Conservation (phyloP, 495 filamentous ascomycete genomes). For the Tuber melanosporum region DNA sequence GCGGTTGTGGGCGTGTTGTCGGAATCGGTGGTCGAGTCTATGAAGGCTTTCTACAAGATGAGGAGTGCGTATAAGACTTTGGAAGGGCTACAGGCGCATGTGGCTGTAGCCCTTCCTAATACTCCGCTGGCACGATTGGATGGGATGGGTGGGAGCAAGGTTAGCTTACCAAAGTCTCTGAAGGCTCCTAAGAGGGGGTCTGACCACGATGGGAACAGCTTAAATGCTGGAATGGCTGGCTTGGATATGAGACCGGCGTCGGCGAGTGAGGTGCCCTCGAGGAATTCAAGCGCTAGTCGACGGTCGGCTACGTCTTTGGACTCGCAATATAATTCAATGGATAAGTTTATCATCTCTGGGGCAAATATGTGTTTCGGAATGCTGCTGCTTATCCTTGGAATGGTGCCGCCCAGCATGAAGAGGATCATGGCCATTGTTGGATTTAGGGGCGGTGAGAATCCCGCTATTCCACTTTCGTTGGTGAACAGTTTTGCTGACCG, state of each 20-base stretch:
- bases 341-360: slow-evolving; percentile 83
- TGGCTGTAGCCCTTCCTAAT: slow-evolving; percentile 13
- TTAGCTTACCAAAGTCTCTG: slow-evolving; percentile 23
- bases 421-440: slow-evolving; percentile 81
- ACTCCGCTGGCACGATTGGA: slow-evolving; percentile 11
- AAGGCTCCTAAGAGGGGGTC: background rate
- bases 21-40: slow-evolving; percentile 84
- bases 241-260: slow-evolving; percentile 15
- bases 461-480: background rate
- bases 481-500: background rate
- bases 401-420: slow-evolving; percentile 83
- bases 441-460: slow-evolving; percentile 58
- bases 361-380: slow-evolving; percentile 83
- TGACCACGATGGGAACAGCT: background rate
- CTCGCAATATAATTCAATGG: slow-evolving; percentile 38
- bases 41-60: slow-evolving; percentile 88
- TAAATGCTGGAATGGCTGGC: slow-evolving; percentile 11
- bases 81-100: slow-evolving; percentile 54
- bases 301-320: background rate
- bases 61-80: slow-evolving; percentile 83
- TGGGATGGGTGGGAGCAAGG: slow-evolving; percentile 18
- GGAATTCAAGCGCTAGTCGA: background rate
- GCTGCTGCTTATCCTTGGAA: slow-evolving; percentile 73
- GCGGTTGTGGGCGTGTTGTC: slow-evolving; percentile 85
- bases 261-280: background rate